phyloP scores from a whole-genome alignment of 805 yeast genomes.

The Lachancea quebecensis region DNA sequence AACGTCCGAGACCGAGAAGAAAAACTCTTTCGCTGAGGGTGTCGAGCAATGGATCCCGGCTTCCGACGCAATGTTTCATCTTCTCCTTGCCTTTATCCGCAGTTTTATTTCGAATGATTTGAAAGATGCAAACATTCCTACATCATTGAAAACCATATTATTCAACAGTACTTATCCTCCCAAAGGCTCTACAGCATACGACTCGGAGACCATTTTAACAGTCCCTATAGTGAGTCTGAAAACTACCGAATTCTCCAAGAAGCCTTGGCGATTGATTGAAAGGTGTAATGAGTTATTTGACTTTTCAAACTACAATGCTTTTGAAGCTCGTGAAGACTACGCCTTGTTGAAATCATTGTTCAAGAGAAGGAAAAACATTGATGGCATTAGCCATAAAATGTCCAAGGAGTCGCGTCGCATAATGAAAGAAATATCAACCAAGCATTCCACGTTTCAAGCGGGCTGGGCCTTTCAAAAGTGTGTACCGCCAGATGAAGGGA shows the following conservation, averaged over 20 bases:
- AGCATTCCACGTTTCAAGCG: conserved; percentile 34
- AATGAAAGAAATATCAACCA: conserved; percentile 35
- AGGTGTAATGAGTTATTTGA: conserved; percentile 52
- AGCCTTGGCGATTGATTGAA: conserved; percentile 53
- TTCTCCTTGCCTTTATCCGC: conserved; percentile 66
- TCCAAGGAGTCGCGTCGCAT: conserved; percentile 68
- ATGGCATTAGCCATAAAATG: conserved; percentile 53
- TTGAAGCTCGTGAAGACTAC: conserved; percentile 71
- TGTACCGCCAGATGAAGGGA: conserved; percentile 17
- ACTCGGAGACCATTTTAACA: conserved; percentile 38
- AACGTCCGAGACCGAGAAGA: conserved; percentile 8
- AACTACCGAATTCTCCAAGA: conserved; percentile 39
- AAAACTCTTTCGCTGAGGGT: conserved; percentile 56
- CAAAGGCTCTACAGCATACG: conserved; percentile 33
- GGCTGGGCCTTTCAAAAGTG: conserved; percentile 36
- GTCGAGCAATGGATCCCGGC: conserved; percentile 71
- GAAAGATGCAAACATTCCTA: conserved; percentile 48
- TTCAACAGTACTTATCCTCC: conserved; percentile 77
- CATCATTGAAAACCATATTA: conserved; percentile 55
- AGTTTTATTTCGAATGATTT: conserved; percentile 68
- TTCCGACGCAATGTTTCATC: conserved; percentile 79
- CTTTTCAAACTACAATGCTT: conserved; percentile 63
- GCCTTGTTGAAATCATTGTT: conserved; percentile 68
- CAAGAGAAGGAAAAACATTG: conserved; percentile 44
- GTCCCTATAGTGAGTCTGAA: conserved; percentile 59